These are phyloP conservation scores for Daedaleopsis sinensis DNA, from an alignment of 768 basidiomycete genomes.

Conservation along the genomic window DNA sequence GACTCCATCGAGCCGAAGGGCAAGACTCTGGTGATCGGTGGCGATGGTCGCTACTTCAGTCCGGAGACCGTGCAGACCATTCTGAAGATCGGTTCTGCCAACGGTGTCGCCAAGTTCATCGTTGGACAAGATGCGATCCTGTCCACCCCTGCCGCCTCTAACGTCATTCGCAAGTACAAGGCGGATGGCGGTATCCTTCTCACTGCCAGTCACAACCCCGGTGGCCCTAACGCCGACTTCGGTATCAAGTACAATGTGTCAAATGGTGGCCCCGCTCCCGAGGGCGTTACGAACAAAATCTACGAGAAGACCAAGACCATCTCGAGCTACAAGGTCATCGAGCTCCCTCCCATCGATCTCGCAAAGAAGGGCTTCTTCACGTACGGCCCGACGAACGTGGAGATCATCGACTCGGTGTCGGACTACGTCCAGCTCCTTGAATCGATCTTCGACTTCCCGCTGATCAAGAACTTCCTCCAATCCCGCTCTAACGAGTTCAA, in stretches of 20 bases:
- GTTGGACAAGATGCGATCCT: constrained; percentile 90
- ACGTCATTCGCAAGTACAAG: constrained; percentile 94
- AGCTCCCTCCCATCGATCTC: constrained; percentile 78
- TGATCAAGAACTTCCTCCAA: constrained; percentile 88
- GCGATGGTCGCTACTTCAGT: constrained; percentile 94
- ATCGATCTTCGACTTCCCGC: constrained; percentile 90
- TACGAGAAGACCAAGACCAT: constrained; percentile 91
- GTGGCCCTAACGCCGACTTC: constrained; percentile 97
- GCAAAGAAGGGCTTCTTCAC: constrained; percentile 76
- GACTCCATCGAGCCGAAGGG: constrained; percentile 83
- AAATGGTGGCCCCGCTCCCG: constrained; percentile 97
- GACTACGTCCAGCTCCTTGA: constrained; percentile 87
- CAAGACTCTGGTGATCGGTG: constrained; percentile 90
- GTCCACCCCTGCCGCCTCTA: constrained; percentile 96
- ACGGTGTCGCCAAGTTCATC: constrained; percentile 90
- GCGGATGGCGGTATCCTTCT: constrained; percentile 96
- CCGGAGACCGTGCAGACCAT: constrained; percentile 89
- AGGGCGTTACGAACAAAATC: constrained; percentile 94
- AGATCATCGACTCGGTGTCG: constrained; percentile 91
- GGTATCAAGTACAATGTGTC: constrained; percentile 99
- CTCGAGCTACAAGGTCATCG: constrained; percentile 80
- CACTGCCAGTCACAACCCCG: constrained; percentile 97
- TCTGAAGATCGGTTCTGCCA: constrained; percentile 91
- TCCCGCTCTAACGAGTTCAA: constrained; percentile 69
- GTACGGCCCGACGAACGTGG: constrained; percentile 83